A percentile compares a stretch with the other conserved stretches of the same genome.
These are phyloP conservation scores for Ambrosiella beaveri DNA, from an alignment of 2,329 filamentous ascomycete genomes.

Conservation along the genomic window DNA sequence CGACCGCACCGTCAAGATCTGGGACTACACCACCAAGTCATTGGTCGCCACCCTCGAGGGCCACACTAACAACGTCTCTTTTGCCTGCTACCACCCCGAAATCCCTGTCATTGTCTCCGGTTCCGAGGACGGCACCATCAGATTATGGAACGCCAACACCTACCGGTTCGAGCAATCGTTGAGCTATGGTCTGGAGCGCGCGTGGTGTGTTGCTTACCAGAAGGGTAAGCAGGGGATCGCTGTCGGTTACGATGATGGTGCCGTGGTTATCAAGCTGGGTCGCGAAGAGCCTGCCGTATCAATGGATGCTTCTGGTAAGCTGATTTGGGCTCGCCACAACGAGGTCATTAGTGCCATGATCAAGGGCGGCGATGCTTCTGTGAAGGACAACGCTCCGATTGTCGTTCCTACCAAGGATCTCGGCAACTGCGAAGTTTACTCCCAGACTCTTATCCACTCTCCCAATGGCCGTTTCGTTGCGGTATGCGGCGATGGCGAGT, in stretches of 20 bases:
- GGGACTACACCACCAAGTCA: conserved; percentile 98
- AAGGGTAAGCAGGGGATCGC: conserved; percentile 87
- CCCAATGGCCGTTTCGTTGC: conserved; percentile 77
- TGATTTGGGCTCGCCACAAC: conserved; percentile 90
- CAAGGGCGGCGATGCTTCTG: conserved; percentile 62
- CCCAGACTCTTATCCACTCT: conserved; percentile 86
- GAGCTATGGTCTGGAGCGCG: conserved; percentile 87
- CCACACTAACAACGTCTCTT: conserved; percentile 95
- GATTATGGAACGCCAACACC: conserved; percentile 97
- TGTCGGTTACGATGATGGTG: conserved; percentile 93
- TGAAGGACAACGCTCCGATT: conserved; percentile 83
- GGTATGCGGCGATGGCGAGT: conserved; percentile 85
- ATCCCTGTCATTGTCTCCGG: conserved; percentile 93
- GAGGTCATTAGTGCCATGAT: conserved; percentile 92
- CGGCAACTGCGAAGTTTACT: conserved; percentile 90
- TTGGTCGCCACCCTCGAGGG: conserved; percentile 92
- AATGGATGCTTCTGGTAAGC: conserved; percentile 90
- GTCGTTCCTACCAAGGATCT: conserved; percentile 82
- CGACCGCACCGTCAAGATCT: conserved; percentile 91
- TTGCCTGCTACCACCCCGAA: conserved; percentile 94
- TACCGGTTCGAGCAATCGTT: conserved; percentile 91
- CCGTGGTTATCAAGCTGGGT: conserved; percentile 94
- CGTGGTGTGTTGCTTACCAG: conserved; percentile 95
- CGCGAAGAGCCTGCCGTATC: conserved; percentile 93
- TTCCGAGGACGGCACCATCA: conserved; percentile 91